phyloP scores from a whole-genome alignment of 2,329 filamentous ascomycete species.

The Sclerotinia spermophila region DNA sequence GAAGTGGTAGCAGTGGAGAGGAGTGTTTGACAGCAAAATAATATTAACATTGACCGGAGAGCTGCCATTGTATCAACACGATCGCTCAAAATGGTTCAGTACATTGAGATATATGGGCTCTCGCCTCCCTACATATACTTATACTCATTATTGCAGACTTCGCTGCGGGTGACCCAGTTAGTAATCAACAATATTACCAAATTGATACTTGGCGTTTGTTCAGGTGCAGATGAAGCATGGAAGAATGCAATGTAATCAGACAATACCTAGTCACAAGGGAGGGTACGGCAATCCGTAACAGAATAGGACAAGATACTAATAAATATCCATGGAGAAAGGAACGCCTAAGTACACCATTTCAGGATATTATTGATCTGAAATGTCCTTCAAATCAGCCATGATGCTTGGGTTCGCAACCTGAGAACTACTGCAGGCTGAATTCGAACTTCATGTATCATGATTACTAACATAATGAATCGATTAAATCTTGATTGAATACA shows the following conservation, averaged over 20 bases:
- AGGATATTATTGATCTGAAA: background rate
- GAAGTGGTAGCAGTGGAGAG: background rate
- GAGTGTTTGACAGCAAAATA: background rate
- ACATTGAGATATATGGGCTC: background rate
- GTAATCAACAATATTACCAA: background rate
- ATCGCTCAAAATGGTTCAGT: background rate
- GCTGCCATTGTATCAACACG: background rate
- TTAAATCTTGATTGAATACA: background rate
- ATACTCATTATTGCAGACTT: too few species aligned
- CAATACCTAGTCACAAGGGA: background rate
- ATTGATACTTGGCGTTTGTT: background rate
- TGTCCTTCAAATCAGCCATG: background rate
- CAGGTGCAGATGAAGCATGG: background rate
- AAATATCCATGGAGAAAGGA: background rate
- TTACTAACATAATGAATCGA: background rate
- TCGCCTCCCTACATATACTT: background rate
- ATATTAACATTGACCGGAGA: background rate
- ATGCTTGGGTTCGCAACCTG: background rate
- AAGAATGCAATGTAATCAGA: background rate
- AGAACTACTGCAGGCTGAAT: background rate
- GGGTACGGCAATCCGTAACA: background rate
- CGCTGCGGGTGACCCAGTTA: background rate
- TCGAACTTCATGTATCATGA: background rate
- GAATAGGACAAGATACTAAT: background rate
- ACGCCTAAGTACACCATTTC: background rate